Base-by-base conservation (phyloP, 805 yeast genomes). In the Candida dendrica region DNA sequence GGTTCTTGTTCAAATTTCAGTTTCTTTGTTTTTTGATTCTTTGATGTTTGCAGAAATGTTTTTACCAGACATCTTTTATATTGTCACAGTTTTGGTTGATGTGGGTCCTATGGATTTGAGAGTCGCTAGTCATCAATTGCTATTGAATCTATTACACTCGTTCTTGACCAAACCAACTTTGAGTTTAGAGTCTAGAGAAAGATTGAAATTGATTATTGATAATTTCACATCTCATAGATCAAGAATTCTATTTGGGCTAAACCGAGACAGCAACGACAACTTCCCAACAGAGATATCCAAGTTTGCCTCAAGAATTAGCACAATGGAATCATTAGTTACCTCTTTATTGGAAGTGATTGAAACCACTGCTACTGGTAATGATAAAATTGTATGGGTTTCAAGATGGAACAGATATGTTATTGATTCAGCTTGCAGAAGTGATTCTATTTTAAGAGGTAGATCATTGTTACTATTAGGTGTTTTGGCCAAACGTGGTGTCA, bases 401-500 rank as follows among this genome's bases (percentile, higher is more conserved):
- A 72, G 81, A 45, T 85, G 88, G 84, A 73, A 75, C 45, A 70
- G 82, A 31, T 72, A 75, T 49, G 74, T 82, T 4, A 66, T 80
- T 45, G 81, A 77, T 47, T 73, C 84, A 16, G 79, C 85, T 0
- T 79, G 80, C 52, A 64, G 66, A 37, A 60, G 67, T 3, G 68
- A 70, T 20, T 75, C 86, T 0, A 72, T 80, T 31, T 68, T 84
- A 39, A 85, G 84, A 50, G 75, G 77, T 5, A 68, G 91, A 42
- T 85, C 89, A 0, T 64, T 81, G 47, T 64, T 85, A 47, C 73
- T 84, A 6, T 68, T 85, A 15, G 93, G 95, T 33, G 76, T 82
- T 31, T 59, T 87, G 36, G 72, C 86, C 0, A 75, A 75, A 46
- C 62, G 68, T 11, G 88, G 87, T 22, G 74, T 83, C 20, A 75